Evolutionary conservation across 805 yeast genomes (phyloP).

Genomic region (Hagleromyces aurorensis): DNA sequence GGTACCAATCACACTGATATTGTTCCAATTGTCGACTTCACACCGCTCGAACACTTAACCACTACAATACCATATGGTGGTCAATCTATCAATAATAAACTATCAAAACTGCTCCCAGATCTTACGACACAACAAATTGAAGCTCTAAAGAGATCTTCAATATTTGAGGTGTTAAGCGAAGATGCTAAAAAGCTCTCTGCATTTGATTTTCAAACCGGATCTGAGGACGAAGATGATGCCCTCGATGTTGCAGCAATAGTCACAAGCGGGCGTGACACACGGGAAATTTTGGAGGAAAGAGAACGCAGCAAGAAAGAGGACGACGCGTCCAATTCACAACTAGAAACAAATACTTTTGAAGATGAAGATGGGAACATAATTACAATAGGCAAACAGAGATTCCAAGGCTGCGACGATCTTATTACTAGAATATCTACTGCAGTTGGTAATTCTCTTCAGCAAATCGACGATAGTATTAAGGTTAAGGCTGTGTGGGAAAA

Average conservation of each 20-base stretch:
- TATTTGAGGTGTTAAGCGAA: slow-evolving; percentile 71
- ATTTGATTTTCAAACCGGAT: slow-evolving; percentile 45
- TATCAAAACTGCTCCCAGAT: slow-evolving; percentile 50
- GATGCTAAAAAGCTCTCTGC: slow-evolving; percentile 56
- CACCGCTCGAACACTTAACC: slow-evolving; percentile 49
- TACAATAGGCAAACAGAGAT: slow-evolving; percentile 84
- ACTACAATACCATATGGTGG: slow-evolving; percentile 55
- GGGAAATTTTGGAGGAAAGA: slow-evolving; percentile 61
- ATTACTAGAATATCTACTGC: slow-evolving; percentile 46
- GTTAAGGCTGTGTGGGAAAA: slow-evolving; percentile 83
- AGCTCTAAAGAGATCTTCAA: slow-evolving; percentile 60
- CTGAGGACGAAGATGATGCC: slow-evolving; percentile 56
- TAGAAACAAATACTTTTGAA: slow-evolving; percentile 62
- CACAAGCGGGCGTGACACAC: slow-evolving; percentile 58
- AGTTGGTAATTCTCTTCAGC: slow-evolving; percentile 44
- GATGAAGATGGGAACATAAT: slow-evolving; percentile 51
- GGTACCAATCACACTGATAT: slow-evolving; percentile 72
- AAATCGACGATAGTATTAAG: slow-evolving; percentile 57
- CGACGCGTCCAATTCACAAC: slow-evolving; percentile 49
- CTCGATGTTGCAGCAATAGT: slow-evolving; percentile 88
- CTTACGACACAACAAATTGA: slow-evolving; percentile 56
- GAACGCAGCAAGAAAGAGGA: slow-evolving; percentile 37
- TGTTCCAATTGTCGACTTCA: slow-evolving; percentile 70
- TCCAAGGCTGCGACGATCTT: slow-evolving; percentile 64
- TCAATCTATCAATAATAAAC: slow-evolving; percentile 44